Conservation (phyloP, 2,329 filamentous ascomycete species). For the Sporothrix globosa region DNA sequence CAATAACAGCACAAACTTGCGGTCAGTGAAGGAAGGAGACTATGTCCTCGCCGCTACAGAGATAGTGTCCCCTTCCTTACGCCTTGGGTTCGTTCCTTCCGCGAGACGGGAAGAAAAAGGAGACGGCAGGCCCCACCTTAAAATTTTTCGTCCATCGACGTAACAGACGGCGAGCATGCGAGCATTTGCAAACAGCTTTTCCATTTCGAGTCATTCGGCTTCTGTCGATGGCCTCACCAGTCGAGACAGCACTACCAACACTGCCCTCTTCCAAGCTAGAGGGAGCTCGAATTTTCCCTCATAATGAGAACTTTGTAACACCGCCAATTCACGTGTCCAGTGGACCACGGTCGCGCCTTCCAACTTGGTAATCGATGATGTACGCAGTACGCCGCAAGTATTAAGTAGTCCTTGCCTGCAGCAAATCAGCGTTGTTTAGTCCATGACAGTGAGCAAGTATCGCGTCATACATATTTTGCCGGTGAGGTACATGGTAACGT, state of each 20-base stretch:
- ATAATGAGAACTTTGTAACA: neutral
- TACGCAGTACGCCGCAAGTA: neutral
- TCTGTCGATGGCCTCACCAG: neutral
- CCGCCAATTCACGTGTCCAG: slow-evolving; percentile 10
- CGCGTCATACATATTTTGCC: slow-evolving; percentile 12
- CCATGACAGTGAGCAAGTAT: no score
- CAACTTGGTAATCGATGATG: slow-evolving; percentile 3
- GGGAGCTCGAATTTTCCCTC: neutral
- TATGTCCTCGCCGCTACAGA: slow-evolving; percentile 1
- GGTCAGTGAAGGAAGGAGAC: slow-evolving; percentile 17
- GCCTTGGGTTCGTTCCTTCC: slow-evolving; percentile 16
- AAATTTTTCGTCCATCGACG: slow-evolving; percentile 29
- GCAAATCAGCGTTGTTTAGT: no score
- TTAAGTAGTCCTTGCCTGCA: neutral
- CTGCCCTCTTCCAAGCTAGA: neutral
- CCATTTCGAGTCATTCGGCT: neutral
- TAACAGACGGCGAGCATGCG: neutral
- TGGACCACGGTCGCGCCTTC: slow-evolving; percentile 8
- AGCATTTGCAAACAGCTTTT: neutral
- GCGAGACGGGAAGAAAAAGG: slow-evolving; percentile 1
- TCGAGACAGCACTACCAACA: slow-evolving; percentile 3
- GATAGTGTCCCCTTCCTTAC: slow-evolving; percentile 9
- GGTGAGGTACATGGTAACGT: slow-evolving; percentile 1
- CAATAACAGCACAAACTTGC: slow-evolving; percentile 13
- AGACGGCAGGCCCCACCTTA: slow-evolving; percentile 27